Base-by-base conservation (phyloP, 306 rosid species). In the Cucurbita moschata region DNA sequence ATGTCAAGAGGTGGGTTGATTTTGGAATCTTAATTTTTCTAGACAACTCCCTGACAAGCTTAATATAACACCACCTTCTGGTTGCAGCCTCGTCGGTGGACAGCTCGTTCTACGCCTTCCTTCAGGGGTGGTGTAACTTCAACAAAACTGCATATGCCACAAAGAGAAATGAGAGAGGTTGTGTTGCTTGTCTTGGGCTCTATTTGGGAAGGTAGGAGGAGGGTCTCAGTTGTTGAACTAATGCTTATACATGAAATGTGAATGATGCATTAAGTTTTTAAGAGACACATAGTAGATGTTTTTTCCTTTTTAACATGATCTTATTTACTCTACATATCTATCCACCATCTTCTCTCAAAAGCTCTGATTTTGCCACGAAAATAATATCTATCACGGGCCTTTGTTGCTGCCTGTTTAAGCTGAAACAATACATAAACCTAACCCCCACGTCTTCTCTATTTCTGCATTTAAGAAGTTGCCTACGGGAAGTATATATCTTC, bases 91-190 rank as follows among this genome's bases (percentile, higher is more conserved):
- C 19, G 77, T 89, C 30, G 92, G 88, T 0, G 96, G 96, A 72
- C 92, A 89, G 72, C 96, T 89, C 61, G 87, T 87, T 77, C 51
- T 89, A 75, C 88, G 96, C 30, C 88, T 89, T 72, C 96, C 96
- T 39, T 80, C 92, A 0, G 92, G 90, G 63, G 92, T 89, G 78
- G 96, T 89, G 81, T 87, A 74, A 81, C 12, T 63, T 67, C 55
- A 66, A 66, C 55, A 19, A 43, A 65, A 65, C 59, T 16, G 42
- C 61, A 43, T 44, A 23, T 71, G 47, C 63, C 18, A n/a, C 8
- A 12, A 54, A 18, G 4, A 5, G 38, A 5, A 56, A 38, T 18
- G 56, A 58, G 77, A 40, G 66, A 56, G 67, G 62, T 37, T 16
- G 13, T 63, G 26, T 63, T 63, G 69, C 18, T 66, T 19, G 54